phyloP scores from a whole-genome alignment of 2,329 filamentous ascomycete genomes.

The Ploettnerulaceae sp. region DNA sequence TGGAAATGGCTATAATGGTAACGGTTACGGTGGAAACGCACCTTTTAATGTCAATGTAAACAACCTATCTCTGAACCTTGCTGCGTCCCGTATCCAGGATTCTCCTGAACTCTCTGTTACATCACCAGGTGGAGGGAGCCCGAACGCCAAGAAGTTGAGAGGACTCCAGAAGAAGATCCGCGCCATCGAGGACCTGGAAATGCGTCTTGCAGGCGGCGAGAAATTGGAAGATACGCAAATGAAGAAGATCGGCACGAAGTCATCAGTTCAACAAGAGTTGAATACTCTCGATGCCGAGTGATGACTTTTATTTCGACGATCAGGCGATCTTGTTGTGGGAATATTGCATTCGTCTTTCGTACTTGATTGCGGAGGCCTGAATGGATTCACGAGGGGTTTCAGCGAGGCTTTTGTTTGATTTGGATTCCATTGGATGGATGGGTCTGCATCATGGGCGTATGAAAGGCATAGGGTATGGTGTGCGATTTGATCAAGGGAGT shows the following conservation, averaged over 20 bases:
- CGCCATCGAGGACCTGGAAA: conserved; percentile 96
- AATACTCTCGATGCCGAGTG: conserved; percentile 39
- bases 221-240: conserved; percentile 98
- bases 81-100: conserved; percentile 24
- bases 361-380: conserved; percentile 1
- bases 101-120: conserved; percentile 48
- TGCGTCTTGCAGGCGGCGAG: conserved; percentile 89
- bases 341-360: background rate
- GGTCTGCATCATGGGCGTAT: conserved; percentile 7
- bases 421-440: conserved; percentile 11
- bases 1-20: conserved; percentile 31
- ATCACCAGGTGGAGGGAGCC: conserved; percentile 52
- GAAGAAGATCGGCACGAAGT: conserved; percentile 94
- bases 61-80: conserved; percentile 33
- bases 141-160: conserved; percentile 91
- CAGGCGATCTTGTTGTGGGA: background rate
- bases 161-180: conserved; percentile 95
- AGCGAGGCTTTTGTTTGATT: background rate
- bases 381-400: background rate
- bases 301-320: background rate
- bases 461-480: background rate
- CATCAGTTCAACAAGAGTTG: conserved; percentile 77
- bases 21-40: conserved; percentile 17
- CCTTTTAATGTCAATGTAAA: conserved; percentile 26
- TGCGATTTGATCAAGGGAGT: too few species aligned